Evolutionary conservation across 2,329 filamentous ascomycete species (phyloP).

Genomic region (Sarocladium kiliense): DNA sequence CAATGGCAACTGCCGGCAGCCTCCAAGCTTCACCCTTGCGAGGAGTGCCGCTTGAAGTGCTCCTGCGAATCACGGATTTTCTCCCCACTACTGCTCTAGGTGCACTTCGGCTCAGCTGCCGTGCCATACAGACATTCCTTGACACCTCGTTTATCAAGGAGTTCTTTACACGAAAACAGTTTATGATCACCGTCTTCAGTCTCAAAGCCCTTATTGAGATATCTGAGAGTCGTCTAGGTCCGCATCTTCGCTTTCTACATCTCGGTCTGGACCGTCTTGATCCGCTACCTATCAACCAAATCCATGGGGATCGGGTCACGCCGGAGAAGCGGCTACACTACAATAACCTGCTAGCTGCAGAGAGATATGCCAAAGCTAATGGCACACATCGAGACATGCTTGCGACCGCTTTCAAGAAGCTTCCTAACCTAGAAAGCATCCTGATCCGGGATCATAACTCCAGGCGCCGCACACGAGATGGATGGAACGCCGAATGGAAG

Average conservation of each 20-base stretch:
- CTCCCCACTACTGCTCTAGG: conserved; percentile 53
- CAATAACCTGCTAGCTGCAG: not conserved
- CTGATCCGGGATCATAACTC: conserved; percentile 57
- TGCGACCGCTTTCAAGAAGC: conserved; percentile 47
- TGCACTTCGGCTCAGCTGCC: conserved; percentile 50
- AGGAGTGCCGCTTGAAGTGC: conserved; percentile 51
- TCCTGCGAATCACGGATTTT: conserved; percentile 47
- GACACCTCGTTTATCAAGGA: conserved; percentile 53
- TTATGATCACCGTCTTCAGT: conserved; percentile 56
- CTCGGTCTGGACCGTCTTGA: conserved; percentile 1
- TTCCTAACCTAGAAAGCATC: conserved; percentile 50
- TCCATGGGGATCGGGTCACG: not conserved
- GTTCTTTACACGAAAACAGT: conserved; percentile 63
- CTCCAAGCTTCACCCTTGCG: not conserved
- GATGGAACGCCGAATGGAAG: conserved; percentile 35
- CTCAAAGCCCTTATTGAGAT: conserved; percentile 49
- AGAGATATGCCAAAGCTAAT: conserved; percentile 19
- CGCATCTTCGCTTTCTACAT: conserved; percentile 25
- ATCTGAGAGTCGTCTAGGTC: conserved; percentile 38
- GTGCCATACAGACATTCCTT: conserved; percentile 45
- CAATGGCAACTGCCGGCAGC: not conserved
- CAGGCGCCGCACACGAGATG: conserved; percentile 43
- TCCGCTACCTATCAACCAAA: not conserved
- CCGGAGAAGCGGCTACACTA: conserved; percentile 9
- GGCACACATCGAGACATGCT: conserved; percentile 50